Conservation (phyloP, 2,329 filamentous ascomycete species). For the Leptoxyphium fumago region DNA sequence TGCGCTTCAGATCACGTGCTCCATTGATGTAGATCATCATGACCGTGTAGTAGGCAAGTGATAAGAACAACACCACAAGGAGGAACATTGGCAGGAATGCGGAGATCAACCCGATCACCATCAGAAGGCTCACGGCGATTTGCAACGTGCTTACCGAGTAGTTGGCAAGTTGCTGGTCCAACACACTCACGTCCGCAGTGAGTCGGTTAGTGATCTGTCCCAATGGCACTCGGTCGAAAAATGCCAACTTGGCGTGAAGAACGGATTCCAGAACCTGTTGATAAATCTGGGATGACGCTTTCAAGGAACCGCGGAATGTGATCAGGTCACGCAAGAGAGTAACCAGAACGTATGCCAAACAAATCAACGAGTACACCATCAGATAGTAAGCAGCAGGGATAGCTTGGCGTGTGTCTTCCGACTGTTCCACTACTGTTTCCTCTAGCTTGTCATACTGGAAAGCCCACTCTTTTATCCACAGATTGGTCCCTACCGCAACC, state of each 20-base stretch:
- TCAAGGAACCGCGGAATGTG: constrained; percentile 76
- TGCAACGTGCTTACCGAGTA: constrained; percentile 61
- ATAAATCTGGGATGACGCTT: constrained; percentile 70
- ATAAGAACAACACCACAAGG: constrained; percentile 69
- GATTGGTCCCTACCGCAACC: not conserved
- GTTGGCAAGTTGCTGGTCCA: constrained; percentile 85
- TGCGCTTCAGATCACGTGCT: constrained; percentile 77
- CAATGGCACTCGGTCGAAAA: constrained; percentile 85
- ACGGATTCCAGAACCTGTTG: constrained; percentile 60
- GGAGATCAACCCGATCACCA: constrained; percentile 72
- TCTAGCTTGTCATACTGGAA: not conserved
- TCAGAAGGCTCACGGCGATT: constrained; percentile 50
- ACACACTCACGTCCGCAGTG: constrained; percentile 81
- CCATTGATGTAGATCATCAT: constrained; percentile 74
- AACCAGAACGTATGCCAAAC: constrained; percentile 57
- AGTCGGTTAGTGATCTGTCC: constrained; percentile 94
- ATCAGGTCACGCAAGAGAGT: constrained; percentile 69
- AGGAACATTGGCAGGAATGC: constrained; percentile 77
- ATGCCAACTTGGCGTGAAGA: constrained; percentile 81
- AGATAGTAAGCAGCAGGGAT: constrained; percentile 74
- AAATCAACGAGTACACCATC: constrained; percentile 61
- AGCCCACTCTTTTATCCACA: not conserved
- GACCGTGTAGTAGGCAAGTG: constrained; percentile 60
- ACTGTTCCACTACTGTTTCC: not conserved
- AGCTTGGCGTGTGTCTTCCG: constrained; percentile 19